These are phyloP conservation scores for Lentinula guzmanii DNA, from an alignment of 768 basidiomycete species.

Conservation along the genomic window DNA sequence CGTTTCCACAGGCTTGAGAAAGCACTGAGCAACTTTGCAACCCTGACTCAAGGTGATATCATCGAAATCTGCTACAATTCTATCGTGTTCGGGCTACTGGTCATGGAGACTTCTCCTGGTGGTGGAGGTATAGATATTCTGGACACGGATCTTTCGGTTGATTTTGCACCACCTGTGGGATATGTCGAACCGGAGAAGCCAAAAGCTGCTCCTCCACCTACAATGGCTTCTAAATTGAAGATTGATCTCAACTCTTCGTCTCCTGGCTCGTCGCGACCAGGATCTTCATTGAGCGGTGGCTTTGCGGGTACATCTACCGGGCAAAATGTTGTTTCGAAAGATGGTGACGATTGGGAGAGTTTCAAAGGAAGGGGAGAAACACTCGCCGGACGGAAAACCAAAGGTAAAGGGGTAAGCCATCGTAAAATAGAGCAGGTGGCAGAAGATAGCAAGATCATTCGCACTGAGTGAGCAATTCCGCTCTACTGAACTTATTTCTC, in stretches of 20 bases:
- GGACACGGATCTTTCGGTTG: conserved; percentile 97
- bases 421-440: conserved; percentile 77
- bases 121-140: conserved; percentile 84
- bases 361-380: conserved; percentile 97
- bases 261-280: conserved; percentile 80
- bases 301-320: conserved; percentile 50
- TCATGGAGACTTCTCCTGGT: conserved; percentile 90
- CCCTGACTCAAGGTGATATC: conserved; percentile 91
- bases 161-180: conserved; percentile 89
- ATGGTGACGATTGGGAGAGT: conserved; percentile 84
- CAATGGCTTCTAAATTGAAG: conserved; percentile 96
- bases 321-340: conserved; percentile 56
- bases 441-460: conserved; percentile 79
- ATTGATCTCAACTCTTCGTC: conserved; percentile 87
- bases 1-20: conserved; percentile 71
- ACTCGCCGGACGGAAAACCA: conserved; percentile 84
- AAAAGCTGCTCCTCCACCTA: conserved; percentile 72
- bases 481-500: not conserved
- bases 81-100: conserved; percentile 89
- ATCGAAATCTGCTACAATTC: conserved; percentile 98
- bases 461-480: conserved; percentile 69
- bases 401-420: conserved; percentile 88
- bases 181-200: conserved; percentile 93
- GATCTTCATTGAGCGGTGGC: conserved; percentile 65
- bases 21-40: conserved; percentile 88